Conservation (phyloP, 208 protist species). For the Leishmania mexicana region DNA sequence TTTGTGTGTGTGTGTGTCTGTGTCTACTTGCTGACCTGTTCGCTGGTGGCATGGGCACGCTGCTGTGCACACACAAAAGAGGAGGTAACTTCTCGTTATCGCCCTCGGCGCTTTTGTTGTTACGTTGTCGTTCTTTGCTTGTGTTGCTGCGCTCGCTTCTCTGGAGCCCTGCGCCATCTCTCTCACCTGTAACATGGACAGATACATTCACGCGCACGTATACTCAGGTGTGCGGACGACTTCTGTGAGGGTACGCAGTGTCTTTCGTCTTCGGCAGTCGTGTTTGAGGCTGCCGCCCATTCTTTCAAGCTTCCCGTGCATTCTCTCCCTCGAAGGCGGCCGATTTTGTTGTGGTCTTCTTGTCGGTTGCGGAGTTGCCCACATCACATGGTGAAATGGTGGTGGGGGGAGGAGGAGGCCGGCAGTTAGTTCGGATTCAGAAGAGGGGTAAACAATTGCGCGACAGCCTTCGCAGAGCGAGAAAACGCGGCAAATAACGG, state of each 20-base stretch:
- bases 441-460: neutral
- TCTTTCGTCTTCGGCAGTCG: neutral
- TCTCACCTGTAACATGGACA: neutral
- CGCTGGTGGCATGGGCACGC: neutral
- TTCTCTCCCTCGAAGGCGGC: neutral
- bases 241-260: neutral
- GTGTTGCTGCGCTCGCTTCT: neutral
- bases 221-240: neutral
- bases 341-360: neutral
- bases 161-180: neutral
- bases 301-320: neutral
- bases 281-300: neutral
- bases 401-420: neutral
- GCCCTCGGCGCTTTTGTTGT: neutral
- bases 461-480: neutral
- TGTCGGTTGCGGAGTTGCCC: neutral
- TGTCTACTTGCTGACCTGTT: neutral
- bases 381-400: neutral
- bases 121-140: neutral
- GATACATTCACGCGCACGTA: neutral
- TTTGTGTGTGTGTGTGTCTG: neutral
- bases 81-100: neutral
- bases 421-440: neutral
- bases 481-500: neutral
- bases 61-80: neutral